Evolutionary conservation across 306 rosid genomes (phyloP).

Genomic region (Glycine tomentella): DNA sequence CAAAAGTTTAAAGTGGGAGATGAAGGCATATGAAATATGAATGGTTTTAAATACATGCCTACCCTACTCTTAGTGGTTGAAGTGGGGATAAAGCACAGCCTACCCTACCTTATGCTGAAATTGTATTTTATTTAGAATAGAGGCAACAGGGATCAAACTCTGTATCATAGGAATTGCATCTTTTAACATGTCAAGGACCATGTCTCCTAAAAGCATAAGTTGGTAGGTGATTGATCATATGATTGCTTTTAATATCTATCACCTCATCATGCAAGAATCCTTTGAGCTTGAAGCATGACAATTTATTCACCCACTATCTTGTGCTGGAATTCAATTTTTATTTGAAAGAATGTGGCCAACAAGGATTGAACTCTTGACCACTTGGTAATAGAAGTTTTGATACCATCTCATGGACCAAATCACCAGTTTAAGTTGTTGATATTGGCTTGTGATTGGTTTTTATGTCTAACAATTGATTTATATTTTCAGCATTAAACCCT

Average conservation of each 20-base stretch:
- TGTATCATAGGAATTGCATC: neutral
- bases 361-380: constrained; percentile 4
- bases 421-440: constrained; percentile 4
- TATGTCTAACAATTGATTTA: constrained; percentile 13
- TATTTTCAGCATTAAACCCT: constrained; percentile 1
- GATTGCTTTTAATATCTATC: constrained; percentile 15
- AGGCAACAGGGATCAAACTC: neutral
- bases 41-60: neutral
- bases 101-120: neutral
- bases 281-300: neutral
- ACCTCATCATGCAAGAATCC: neutral
- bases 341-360: neutral
- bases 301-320: neutral
- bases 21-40: neutral
- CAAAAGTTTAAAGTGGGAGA: neutral
- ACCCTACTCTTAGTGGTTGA: neutral
- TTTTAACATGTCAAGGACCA: constrained; percentile 11
- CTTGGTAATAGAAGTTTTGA: neutral
- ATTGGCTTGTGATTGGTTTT: neutral
- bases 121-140: neutral
- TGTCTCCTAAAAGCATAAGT: neutral
- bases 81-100: neutral
- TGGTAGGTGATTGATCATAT: neutral
- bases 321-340: neutral
- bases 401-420: neutral